Base-by-base conservation (phyloP, 1,284 basidiomycete genomes). In the Caloboletus firmus region DNA sequence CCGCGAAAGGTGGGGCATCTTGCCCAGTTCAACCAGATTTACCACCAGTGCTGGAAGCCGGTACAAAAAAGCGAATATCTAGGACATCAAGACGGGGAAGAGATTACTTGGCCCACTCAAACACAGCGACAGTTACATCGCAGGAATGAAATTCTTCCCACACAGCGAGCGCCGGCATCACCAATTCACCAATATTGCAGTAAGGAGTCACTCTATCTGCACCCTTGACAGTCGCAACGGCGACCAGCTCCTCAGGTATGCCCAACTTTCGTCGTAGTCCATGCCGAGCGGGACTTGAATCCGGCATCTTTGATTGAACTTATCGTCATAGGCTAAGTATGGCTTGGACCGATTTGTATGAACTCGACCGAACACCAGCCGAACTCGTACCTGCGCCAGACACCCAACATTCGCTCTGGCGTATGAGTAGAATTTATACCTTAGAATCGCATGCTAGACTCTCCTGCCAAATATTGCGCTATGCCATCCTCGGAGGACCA, bases 401-500 rank as follows among this genome's bases (percentile, higher is more conserved):
- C 24, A 24, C 24, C 24, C 24, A 24, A 24, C 24, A 24, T 24
- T 24, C 24, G 24, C 28, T 28, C 45, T 30, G 15, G 22, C 22
- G 22, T 43, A 12, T 24, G 22, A 43, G 12, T 8, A 2, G 12
- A 26, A 13, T 13, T 17, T 28, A 30, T 45, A 28, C 26, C 42
- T 22, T 32, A n/a, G 5, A 12, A 40, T 30, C 17, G 9, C 45
- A 49, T 49, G 47, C 3, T 20, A 49, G 7, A 13, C 11, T 24
- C 42, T 28, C 46, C 18, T 45, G 13, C n/a, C 3, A 17, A 11
- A 46, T 45, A 46, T 20, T 18, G 6, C 26, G 10, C 62, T n/a
- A 49, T 62, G 12, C 47, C 60, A 28, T 26, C 57, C 24, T 39
- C 45, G 13, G 46, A 49, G 20, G 52, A 51, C 8, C 45, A 37